phyloP scores from a whole-genome alignment of 2,329 filamentous ascomycete species.

The Atkinsonella texensis region DNA sequence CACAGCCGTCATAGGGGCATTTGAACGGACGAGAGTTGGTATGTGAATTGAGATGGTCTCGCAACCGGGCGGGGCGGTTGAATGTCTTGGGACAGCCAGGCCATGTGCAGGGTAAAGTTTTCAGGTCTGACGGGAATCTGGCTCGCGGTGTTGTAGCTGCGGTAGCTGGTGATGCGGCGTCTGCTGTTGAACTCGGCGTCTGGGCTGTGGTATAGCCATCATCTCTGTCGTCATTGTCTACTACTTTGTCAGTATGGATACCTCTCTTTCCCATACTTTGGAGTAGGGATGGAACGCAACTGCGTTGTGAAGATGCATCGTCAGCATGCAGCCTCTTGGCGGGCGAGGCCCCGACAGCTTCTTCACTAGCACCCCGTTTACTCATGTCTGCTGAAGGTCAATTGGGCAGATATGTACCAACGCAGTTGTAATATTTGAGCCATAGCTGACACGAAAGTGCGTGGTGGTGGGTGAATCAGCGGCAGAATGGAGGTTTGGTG shows the following conservation, averaged over 20 bases:
- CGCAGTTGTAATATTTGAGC: too few species aligned
- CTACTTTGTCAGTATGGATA: too few species aligned
- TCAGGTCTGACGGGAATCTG: constrained; percentile 57
- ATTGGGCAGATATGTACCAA: background rate
- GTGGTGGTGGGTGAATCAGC: background rate
- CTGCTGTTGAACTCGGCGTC: constrained; percentile 21
- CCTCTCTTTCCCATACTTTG: too few species aligned
- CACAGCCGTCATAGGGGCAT: constrained; percentile 59
- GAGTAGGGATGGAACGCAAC: background rate
- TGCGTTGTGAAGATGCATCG: constrained; percentile 14
- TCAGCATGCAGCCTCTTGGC: constrained; percentile 16
- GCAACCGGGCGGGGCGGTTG: constrained; percentile 71
- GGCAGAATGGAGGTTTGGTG: constrained; percentile 22
- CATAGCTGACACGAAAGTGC: too few species aligned
- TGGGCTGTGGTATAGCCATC: constrained; percentile 20
- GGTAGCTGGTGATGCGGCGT: constrained; percentile 20
- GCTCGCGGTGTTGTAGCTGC: constrained; percentile 29
- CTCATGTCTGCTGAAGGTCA: constrained; percentile 14
- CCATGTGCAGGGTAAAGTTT: constrained; percentile 66
- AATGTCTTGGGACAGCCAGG: constrained; percentile 70
- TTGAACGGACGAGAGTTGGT: constrained; percentile 71
- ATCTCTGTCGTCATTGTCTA: constrained; percentile 19
- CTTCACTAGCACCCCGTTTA: constrained; percentile 19
- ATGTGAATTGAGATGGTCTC: constrained; percentile 73
- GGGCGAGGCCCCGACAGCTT: constrained; percentile 13